These are phyloP conservation scores for Cladosporium sp. DNA, from an alignment of 2,329 filamentous ascomycete species.

Conservation along the genomic window DNA sequence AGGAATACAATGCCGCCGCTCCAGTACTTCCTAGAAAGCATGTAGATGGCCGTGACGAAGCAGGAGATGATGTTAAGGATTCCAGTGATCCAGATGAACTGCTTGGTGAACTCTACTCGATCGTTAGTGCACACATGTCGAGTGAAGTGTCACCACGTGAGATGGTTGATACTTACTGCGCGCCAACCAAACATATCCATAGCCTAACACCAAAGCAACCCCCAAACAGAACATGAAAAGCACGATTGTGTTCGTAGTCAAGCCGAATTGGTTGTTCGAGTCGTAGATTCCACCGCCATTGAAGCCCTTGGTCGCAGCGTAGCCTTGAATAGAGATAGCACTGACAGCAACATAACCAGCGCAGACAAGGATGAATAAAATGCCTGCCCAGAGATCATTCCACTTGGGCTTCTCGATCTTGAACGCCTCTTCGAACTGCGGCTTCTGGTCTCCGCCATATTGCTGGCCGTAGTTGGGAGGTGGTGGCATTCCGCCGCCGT, in stretches of 20 bases:
- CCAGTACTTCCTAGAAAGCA: slow-evolving; percentile 74
- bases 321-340: slow-evolving; percentile 72
- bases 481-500: slow-evolving; percentile 29
- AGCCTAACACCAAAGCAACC: slow-evolving; percentile 73
- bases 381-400: slow-evolving; percentile 86
- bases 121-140: not conserved
- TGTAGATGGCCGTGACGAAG: slow-evolving; percentile 83
- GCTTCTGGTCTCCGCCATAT: slow-evolving; percentile 45
- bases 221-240: slow-evolving; percentile 78
- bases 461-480: slow-evolving; percentile 38
- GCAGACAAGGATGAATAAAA: slow-evolving; percentile 72
- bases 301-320: slow-evolving; percentile 62
- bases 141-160: not conserved
- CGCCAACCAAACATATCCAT: slow-evolving; percentile 66
- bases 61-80: slow-evolving; percentile 84
- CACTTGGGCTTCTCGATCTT: slow-evolving; percentile 80
- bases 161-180: slow-evolving; percentile 19
- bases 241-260: slow-evolving; percentile 82
- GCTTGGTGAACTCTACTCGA: slow-evolving; percentile 59
- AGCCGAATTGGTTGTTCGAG: slow-evolving; percentile 62
- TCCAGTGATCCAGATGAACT: slow-evolving; percentile 89
- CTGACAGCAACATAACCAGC: slow-evolving; percentile 75
- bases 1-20: slow-evolving; percentile 86
- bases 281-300: slow-evolving; percentile 75
- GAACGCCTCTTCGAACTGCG: slow-evolving; percentile 76